phyloP scores from a whole-genome alignment of 495 filamentous ascomycete genomes.

The Xylaria sp. region DNA sequence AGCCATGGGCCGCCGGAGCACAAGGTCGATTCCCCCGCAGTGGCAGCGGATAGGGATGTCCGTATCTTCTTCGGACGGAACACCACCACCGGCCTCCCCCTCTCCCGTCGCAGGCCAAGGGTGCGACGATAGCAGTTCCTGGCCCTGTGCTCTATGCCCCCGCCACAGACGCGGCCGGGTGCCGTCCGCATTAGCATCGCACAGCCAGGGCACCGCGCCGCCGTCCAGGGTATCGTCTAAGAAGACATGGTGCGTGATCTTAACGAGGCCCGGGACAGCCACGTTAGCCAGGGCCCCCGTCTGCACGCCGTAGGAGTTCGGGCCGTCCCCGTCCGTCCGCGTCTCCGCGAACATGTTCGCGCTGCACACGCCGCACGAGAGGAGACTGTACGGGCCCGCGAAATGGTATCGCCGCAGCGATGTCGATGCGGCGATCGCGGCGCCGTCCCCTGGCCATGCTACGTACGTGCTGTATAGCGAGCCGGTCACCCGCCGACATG shows the following conservation, averaged over 20 bases:
- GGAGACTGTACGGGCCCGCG: slow-evolving; percentile 32
- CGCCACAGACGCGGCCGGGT: slow-evolving; percentile 25
- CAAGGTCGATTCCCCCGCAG: slow-evolving; percentile 56
- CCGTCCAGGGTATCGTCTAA: slow-evolving; percentile 54
- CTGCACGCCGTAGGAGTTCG: slow-evolving; percentile 35
- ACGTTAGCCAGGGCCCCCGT: slow-evolving; percentile 44
- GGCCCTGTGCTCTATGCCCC: slow-evolving; percentile 25
- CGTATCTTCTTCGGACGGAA: slow-evolving; percentile 12
- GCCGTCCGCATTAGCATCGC: slow-evolving; percentile 37
- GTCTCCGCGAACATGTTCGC: slow-evolving; percentile 51
- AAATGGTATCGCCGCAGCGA: slow-evolving; percentile 46
- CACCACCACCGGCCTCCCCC: neutral
- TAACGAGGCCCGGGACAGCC: slow-evolving; percentile 38
- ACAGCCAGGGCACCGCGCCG: slow-evolving; percentile 49
- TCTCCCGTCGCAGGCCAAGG: neutral
- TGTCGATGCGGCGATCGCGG: neutral
- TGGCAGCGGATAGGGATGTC: slow-evolving; percentile 52
- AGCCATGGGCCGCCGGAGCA: slow-evolving; percentile 41
- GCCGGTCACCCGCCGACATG: slow-evolving; percentile 49
- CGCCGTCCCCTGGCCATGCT: slow-evolving; percentile 29
- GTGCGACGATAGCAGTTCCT: slow-evolving; percentile 28
- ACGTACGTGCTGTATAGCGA: slow-evolving; percentile 37
- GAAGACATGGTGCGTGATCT: slow-evolving; percentile 49
- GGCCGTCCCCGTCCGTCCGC: slow-evolving; percentile 24
- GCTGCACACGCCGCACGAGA: slow-evolving; percentile 57